phyloP scores from a whole-genome alignment of 352 stramenopile species.

The Pythium rishiriense region DNA sequence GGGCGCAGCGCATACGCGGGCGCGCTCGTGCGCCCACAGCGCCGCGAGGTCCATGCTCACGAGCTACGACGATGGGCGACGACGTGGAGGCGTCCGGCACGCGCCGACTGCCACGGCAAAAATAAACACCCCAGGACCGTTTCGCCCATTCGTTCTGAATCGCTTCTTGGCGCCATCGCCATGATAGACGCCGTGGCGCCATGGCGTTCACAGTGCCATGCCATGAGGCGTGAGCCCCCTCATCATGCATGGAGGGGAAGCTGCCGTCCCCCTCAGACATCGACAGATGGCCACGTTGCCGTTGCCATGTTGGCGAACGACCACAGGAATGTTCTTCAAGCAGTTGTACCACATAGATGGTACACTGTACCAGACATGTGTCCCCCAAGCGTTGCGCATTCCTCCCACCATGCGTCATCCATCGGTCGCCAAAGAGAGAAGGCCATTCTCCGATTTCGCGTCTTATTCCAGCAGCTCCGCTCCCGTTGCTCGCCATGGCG shows the following conservation, averaged over 20 bases:
- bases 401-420: not conserved
- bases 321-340: conserved; percentile 10
- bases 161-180: too few relatives aligned
- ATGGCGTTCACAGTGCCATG: too few relatives aligned
- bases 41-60: conserved; percentile 47
- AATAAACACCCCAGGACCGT: not conserved
- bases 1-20: conserved; percentile 31
- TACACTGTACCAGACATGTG: not conserved
- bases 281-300: too few relatives aligned
- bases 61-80: not conserved
- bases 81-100: not conserved
- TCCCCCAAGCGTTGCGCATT: conserved; percentile 15
- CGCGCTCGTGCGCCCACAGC: conserved; percentile 56
- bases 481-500: conserved; percentile 1
- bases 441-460: not conserved
- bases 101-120: not conserved
- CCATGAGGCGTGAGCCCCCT: too few relatives aligned
- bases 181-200: too few relatives aligned
- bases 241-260: too few relatives aligned
- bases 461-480: not conserved
- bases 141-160: too few relatives aligned
- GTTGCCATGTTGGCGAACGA: not conserved
- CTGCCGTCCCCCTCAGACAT: too few relatives aligned
- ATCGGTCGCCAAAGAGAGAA: not conserved
- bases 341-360: not conserved